Conservation (phyloP, 2,329 filamentous ascomycete genomes). For the Pseudofabraea citricarpa region DNA sequence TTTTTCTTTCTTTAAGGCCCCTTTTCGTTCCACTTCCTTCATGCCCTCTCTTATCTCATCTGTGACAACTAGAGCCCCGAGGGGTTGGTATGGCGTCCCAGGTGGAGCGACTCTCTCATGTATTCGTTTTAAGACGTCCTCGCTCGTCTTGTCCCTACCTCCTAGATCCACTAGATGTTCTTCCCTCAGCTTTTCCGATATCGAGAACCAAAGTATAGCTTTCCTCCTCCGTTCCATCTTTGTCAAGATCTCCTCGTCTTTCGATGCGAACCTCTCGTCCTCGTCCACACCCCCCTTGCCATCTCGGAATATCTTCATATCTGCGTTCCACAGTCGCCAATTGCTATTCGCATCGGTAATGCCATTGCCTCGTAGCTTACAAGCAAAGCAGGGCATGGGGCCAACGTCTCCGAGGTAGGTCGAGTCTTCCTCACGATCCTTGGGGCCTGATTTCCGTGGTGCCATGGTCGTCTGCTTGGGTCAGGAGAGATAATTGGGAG, state of each 20-base stretch:
- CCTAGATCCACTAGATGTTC: slow-evolving; percentile 6
- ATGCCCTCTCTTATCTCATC: slow-evolving; percentile 7
- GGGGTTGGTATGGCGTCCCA: slow-evolving; percentile 4
- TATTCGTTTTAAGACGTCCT: slow-evolving; percentile 6
- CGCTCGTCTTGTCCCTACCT: slow-evolving; percentile 5
- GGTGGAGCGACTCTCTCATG: slow-evolving; percentile 5
- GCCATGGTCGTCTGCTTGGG: too few species aligned
- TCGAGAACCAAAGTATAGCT: slow-evolving; percentile 6
- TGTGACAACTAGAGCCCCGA: slow-evolving; percentile 1
- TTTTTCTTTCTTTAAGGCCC: too few species aligned
- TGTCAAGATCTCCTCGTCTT: slow-evolving; percentile 6
- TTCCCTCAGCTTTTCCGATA: slow-evolving; percentile 5
- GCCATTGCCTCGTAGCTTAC: slow-evolving; percentile 4
- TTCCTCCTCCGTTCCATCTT: slow-evolving; percentile 6
- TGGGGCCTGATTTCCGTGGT: background rate
- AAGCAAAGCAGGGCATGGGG: slow-evolving; percentile 3
- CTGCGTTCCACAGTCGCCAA: slow-evolving; percentile 8
- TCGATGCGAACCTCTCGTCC: slow-evolving; percentile 3
- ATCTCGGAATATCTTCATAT: slow-evolving; percentile 8
- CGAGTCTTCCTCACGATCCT: background rate
- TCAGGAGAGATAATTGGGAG: too few species aligned
- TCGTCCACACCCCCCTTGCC: slow-evolving; percentile 4
- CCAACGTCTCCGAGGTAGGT: slow-evolving; percentile 40
- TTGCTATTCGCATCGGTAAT: slow-evolving; percentile 4
- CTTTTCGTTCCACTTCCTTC: background rate